phyloP scores from a whole-genome alignment of 1,284 basidiomycete species.

The Papiliotrema terrestris region DNA sequence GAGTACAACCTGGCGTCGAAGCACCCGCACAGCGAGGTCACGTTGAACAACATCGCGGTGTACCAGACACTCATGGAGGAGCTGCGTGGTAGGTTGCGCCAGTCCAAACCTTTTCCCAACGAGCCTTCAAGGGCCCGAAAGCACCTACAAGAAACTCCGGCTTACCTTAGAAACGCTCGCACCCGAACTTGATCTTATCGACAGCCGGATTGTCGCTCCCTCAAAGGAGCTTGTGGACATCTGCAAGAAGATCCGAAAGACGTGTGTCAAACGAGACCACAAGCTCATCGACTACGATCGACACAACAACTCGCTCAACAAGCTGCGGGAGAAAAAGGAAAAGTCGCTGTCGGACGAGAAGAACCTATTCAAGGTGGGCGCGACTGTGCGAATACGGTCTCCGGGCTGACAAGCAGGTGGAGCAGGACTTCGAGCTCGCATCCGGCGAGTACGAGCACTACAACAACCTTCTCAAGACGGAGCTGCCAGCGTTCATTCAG shows the following conservation, averaged over 20 bases:
- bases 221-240: slow-evolving; percentile 83
- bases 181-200: slow-evolving; percentile 94
- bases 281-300: slow-evolving; percentile 97
- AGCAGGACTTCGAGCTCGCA: slow-evolving; percentile 96
- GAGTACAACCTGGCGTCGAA: slow-evolving; percentile 79
- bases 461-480: slow-evolving; percentile 87
- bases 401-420: slow-evolving; percentile 59
- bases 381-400: neutral
- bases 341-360: slow-evolving; percentile 90
- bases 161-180: slow-evolving; percentile 57
- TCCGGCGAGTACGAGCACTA: slow-evolving; percentile 96
- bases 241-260: slow-evolving; percentile 88
- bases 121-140: too few species aligned
- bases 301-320: slow-evolving; percentile 90
- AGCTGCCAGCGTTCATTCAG: slow-evolving; percentile 86
- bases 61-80: slow-evolving; percentile 79
- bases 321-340: slow-evolving; percentile 95
- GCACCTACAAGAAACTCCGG: neutral
- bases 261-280: slow-evolving; percentile 92
- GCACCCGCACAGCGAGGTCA: slow-evolving; percentile 72
- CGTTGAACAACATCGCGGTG: slow-evolving; percentile 70
- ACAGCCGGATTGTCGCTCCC: slow-evolving; percentile 78
- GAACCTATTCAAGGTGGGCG: slow-evolving; percentile 81
- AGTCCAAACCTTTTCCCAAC: too few species aligned
- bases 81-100: slow-evolving; percentile 56